phyloP scores from a whole-genome alignment of 2,329 filamentous ascomycete species.

The Phialocephala sp. region DNA sequence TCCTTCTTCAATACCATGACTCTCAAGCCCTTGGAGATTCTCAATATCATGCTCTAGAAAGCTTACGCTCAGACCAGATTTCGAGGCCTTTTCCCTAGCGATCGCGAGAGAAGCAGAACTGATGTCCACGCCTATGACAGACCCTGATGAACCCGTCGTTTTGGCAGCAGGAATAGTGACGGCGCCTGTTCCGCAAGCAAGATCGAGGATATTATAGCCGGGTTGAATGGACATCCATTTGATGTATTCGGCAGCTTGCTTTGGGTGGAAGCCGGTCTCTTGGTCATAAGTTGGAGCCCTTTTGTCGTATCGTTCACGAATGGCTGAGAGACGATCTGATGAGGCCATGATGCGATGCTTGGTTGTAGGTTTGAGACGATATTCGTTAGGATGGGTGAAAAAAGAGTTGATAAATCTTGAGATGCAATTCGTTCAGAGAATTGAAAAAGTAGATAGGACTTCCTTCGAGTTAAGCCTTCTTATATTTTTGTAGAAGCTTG shows the following conservation, averaged over 20 bases:
- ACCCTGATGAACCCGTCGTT: slow-evolving; percentile 18
- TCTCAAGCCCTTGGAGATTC: slow-evolving; percentile 18
- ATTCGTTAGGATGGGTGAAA: neutral
- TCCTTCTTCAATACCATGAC: slow-evolving; percentile 17
- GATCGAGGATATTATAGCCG: slow-evolving; percentile 27
- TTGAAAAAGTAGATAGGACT: neutral
- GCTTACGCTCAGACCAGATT: slow-evolving; percentile 11
- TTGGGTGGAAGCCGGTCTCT: slow-evolving; percentile 19
- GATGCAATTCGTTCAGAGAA: neutral
- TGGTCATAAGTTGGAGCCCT: slow-evolving; percentile 28
- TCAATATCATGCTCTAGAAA: slow-evolving; percentile 28
- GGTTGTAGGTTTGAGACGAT: neutral
- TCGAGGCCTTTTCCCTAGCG: slow-evolving; percentile 22
- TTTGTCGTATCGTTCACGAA: slow-evolving; percentile 27
- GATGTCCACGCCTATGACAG: slow-evolving; percentile 31
- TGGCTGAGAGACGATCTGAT: slow-evolving; percentile 14
- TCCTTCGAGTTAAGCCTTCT: neutral
- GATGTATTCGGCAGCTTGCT: slow-evolving; percentile 28
- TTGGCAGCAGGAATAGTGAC: slow-evolving; percentile 23
- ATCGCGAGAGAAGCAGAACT: slow-evolving; percentile 19
- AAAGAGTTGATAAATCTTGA: neutral
- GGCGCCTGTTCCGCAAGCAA: slow-evolving; percentile 30
- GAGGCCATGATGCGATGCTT: slow-evolving; percentile 2
- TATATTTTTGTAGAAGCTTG: neutral
- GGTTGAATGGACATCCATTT: slow-evolving; percentile 23